These are phyloP conservation scores for Parastagonospora nodorum DNA, from an alignment of 2,329 filamentous ascomycete genomes.

Conservation along the genomic window DNA sequence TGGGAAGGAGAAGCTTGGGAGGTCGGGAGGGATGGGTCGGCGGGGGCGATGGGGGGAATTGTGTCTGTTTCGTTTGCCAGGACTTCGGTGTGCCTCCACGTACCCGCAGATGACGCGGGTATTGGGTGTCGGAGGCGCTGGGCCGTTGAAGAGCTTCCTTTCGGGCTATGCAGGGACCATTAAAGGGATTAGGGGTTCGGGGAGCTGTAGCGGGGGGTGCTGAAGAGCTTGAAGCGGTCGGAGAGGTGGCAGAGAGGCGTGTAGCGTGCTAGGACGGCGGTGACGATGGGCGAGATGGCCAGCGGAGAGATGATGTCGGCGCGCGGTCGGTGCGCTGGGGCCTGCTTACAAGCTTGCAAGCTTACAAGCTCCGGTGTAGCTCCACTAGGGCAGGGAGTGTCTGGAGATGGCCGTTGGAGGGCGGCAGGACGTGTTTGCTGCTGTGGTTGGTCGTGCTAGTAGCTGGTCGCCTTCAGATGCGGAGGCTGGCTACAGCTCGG, in stretches of 20 bases:
- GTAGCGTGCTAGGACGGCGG: slow-evolving; percentile 11
- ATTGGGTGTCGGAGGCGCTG: slow-evolving; percentile 25
- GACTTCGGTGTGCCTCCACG: slow-evolving; percentile 53
- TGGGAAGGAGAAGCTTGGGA: slow-evolving; percentile 54
- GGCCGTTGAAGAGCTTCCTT: slow-evolving; percentile 21
- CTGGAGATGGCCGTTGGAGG: not conserved
- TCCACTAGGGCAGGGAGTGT: not conserved
- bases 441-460: slow-evolving; percentile 1
- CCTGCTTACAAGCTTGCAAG: not conserved
- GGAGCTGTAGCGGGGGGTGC: slow-evolving; percentile 7
- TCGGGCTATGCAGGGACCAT: slow-evolving; percentile 22
- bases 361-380: slow-evolving; percentile 4
- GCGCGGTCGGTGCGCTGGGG: slow-evolving; percentile 6
- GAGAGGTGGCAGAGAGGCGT: slow-evolving; percentile 1
- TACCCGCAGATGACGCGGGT: slow-evolving; percentile 41
- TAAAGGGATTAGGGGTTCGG: slow-evolving; percentile 3
- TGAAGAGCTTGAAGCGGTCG: slow-evolving; percentile 1
- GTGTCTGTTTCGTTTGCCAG: slow-evolving; percentile 73
- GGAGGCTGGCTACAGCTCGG: slow-evolving; percentile 14
- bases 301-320: slow-evolving; percentile 18
- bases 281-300: slow-evolving; percentile 25
- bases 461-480: not conserved
- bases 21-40: slow-evolving; percentile 66
- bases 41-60: slow-evolving; percentile 68
- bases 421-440: not conserved